Percentiles rank a stretch among this genome's conserved stretches.
phyloP scores from a whole-genome alignment of 2,329 filamentous ascomycete genomes.

The Tolypocladium paradoxum region DNA sequence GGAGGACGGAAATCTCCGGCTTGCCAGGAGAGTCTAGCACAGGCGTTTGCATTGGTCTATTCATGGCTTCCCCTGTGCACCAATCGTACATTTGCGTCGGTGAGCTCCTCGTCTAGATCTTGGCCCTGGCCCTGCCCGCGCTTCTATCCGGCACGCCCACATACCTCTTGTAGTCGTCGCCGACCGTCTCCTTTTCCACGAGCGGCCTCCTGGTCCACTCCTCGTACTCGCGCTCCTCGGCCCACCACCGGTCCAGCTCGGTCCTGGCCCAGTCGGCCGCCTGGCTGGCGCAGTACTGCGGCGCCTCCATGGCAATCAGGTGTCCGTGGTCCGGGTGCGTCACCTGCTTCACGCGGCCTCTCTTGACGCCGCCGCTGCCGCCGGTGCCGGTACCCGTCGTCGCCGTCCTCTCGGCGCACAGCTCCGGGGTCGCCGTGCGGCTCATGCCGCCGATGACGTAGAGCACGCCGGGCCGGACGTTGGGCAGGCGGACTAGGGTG shows the following conservation, averaged over 20 bases:
- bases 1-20: background rate
- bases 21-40: background rate
- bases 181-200: conserved; percentile 40
- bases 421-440: conserved; percentile 38
- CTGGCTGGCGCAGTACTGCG: conserved; percentile 51
- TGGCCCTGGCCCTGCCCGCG: conserved; percentile 5
- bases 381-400: conserved; percentile 55
- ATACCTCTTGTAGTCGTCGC: conserved; percentile 43
- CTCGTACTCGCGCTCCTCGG: conserved; percentile 44
- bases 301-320: conserved; percentile 73
- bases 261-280: conserved; percentile 44
- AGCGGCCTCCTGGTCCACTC: conserved; percentile 40
- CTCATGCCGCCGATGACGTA: conserved; percentile 59
- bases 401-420: conserved; percentile 47
- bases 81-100: background rate
- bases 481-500: conserved; percentile 45
- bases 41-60: background rate
- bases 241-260: conserved; percentile 47
- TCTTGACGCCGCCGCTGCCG: conserved; percentile 53
- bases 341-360: conserved; percentile 57
- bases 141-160: conserved; percentile 22
- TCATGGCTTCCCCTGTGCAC: background rate
- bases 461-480: conserved; percentile 53
- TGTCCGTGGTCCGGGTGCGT: conserved; percentile 60
- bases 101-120: conserved; percentile 14